Evolutionary conservation across 148 eudicot species (phyloP).

Genomic region (Salicornia ramosissima): DNA sequence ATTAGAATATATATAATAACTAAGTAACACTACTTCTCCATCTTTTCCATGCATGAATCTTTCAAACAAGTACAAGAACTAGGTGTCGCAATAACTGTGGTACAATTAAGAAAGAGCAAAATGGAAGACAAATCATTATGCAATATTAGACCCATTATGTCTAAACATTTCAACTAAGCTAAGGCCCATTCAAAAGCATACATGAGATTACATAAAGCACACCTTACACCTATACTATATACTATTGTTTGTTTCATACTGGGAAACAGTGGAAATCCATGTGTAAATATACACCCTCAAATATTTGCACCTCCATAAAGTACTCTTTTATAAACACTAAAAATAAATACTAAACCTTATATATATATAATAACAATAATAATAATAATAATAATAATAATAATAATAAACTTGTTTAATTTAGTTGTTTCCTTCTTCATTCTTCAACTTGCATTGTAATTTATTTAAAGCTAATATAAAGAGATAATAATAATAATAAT

Average conservation of each 20-base stretch:
- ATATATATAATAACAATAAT: neutral
- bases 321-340: neutral
- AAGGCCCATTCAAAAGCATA: no score
- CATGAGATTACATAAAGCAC: slow-evolving; percentile 30
- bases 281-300: slow-evolving; percentile 22
- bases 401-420: neutral
- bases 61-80: neutral
- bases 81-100: slow-evolving; percentile 17
- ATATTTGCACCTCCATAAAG: slow-evolving; percentile 9
- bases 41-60: no score
- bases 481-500: neutral
- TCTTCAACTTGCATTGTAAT: no score
- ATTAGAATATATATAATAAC: no score
- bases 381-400: neutral
- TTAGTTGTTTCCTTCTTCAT: no score
- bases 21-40: no score
- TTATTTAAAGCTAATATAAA: no score
- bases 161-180: slow-evolving; percentile 18
- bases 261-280: slow-evolving; percentile 34
- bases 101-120: neutral
- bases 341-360: slow-evolving; percentile 1
- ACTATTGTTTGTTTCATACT: slow-evolving; percentile 20
- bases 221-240: no score
- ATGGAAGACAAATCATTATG: slow-evolving; percentile 32
- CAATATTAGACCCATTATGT: slow-evolving; percentile 22